phyloP scores from a whole-genome alignment of 2,329 filamentous ascomycete genomes.

The Stagonosporopsis cucurbitacearum region DNA sequence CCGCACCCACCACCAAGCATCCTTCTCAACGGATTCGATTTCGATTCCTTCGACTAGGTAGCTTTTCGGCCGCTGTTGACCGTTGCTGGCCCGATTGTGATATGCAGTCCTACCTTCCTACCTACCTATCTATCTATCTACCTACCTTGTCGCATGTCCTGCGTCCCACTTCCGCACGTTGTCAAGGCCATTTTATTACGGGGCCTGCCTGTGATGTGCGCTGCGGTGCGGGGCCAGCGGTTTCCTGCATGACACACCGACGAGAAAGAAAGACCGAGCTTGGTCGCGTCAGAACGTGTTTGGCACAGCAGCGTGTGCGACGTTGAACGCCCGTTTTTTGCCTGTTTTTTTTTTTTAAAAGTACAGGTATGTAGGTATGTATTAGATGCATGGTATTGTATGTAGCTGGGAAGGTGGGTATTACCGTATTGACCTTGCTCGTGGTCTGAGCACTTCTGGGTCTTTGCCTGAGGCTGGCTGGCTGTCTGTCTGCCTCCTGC shows the following conservation, averaged over 20 bases:
- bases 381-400: too few species aligned
- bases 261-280: slow-evolving; percentile 2
- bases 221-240: slow-evolving; percentile 12
- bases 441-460: slow-evolving; percentile 9
- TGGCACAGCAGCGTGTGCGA: slow-evolving; percentile 10
- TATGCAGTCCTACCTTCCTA: slow-evolving; percentile 2
- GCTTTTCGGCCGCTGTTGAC: neutral
- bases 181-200: neutral
- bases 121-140: too few species aligned
- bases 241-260: slow-evolving; percentile 11
- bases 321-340: slow-evolving; percentile 6
- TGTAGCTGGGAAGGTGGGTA: too few species aligned
- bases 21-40: neutral
- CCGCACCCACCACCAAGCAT: slow-evolving; percentile 7
- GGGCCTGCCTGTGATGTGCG: slow-evolving; percentile 3
- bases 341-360: too few species aligned
- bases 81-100: neutral
- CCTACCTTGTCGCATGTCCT: too few species aligned
- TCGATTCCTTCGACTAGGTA: neutral
- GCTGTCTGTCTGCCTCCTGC: too few species aligned
- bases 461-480: slow-evolving; percentile 2
- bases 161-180: slow-evolving; percentile 1
- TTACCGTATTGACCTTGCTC: slow-evolving; percentile 14
- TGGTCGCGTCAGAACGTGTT: slow-evolving; percentile 14
- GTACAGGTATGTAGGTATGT: too few species aligned